Conservation (phyloP, 257 asterid species). For the Przewalskia tangutica region DNA sequence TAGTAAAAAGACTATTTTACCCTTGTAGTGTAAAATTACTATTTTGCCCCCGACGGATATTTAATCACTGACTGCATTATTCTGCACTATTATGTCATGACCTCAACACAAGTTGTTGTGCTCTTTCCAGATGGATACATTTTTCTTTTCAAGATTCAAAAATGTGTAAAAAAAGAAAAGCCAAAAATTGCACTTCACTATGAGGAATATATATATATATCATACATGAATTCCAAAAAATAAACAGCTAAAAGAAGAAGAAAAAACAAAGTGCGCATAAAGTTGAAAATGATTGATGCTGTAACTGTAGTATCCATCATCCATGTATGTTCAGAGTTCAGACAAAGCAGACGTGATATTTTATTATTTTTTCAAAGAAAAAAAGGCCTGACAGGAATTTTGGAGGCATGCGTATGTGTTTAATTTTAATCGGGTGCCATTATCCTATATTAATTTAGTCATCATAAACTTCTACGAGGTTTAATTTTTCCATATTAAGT, state of each 20-base stretch:
- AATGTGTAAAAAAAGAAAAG: background rate
- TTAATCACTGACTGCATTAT: too few relatives aligned
- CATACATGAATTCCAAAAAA: background rate
- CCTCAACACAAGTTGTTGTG: too few relatives aligned
- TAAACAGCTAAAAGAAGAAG: background rate
- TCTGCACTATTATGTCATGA: too few relatives aligned
- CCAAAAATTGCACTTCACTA: background rate
- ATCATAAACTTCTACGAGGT: too few relatives aligned
- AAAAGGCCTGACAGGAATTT: background rate
- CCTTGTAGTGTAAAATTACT: too few relatives aligned
- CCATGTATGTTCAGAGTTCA: background rate
- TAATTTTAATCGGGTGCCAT: too few relatives aligned
- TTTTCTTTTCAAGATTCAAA: slow-evolving; percentile 9
- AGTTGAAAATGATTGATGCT: background rate
- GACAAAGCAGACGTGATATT: background rate
- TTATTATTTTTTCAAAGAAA: background rate
- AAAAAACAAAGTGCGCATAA: background rate
- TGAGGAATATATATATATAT: background rate
- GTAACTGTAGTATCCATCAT: background rate
- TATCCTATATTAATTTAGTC: too few relatives aligned
- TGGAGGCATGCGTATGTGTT: background rate
- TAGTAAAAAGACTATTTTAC: too few relatives aligned
- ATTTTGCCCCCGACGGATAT: too few relatives aligned
- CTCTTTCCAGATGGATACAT: background rate
- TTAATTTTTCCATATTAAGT: too few relatives aligned